A percentile compares a stretch with the other conserved stretches of the same genome.
phyloP scores from a whole-genome alignment of 2,329 filamentous ascomycete genomes.

The Akanthomyces dipterigenus region DNA sequence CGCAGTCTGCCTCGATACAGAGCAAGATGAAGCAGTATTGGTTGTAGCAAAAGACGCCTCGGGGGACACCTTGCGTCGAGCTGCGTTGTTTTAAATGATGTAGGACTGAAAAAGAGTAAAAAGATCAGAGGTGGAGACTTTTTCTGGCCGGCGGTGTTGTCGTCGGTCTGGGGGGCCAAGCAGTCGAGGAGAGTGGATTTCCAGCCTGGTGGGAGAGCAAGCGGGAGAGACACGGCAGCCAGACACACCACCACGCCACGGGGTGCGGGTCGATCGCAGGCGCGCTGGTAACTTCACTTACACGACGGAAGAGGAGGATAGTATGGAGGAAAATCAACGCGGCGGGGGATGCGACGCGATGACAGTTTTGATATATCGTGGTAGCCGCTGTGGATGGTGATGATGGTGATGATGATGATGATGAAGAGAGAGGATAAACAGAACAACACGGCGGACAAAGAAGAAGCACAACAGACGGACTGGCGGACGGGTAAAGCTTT shows the following conservation, averaged over 20 bases:
- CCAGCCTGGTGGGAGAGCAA: neutral
- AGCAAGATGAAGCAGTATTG: neutral
- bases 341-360: neutral
- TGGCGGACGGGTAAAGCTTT: neutral
- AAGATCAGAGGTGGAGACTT: conserved; percentile 6
- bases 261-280: conserved; percentile 1
- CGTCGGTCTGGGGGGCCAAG: neutral
- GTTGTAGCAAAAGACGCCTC: neutral
- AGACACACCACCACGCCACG: neutral
- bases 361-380: neutral
- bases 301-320: neutral
- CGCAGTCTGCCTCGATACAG: neutral
- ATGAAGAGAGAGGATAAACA: neutral
- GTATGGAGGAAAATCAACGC: neutral
- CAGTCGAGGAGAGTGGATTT: neutral
- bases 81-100: neutral
- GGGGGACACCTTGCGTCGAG: neutral
- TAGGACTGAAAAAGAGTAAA: conserved; percentile 1
- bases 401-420: neutral
- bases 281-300: conserved; percentile 2
- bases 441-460: too few species aligned
- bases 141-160: conserved; percentile 1
- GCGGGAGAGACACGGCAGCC: neutral
- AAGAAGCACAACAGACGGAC: too few species aligned
- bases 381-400: neutral